A percentile compares a stretch with the other conserved stretches of the same genome.
phyloP scores from a whole-genome alignment of 768 basidiomycete genomes.

The Boletellus sp. region DNA sequence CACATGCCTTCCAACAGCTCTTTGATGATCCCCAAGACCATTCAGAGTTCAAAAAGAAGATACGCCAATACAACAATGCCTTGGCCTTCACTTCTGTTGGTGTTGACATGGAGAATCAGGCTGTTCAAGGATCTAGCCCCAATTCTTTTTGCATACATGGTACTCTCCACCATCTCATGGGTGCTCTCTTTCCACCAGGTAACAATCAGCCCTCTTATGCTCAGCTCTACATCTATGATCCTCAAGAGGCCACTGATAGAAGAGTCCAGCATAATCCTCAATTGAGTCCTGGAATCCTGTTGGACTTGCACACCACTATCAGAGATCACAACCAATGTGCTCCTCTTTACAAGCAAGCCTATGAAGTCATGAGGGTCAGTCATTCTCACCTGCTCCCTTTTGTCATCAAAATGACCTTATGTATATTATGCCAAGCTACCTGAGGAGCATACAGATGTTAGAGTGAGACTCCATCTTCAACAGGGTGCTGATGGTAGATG shows the following conservation, averaged over 20 bases:
- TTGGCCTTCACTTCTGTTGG: conserved; percentile 9
- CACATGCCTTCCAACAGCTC: conserved; percentile 8
- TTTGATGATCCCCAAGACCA: conserved; percentile 12
- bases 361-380: conserved; percentile 25
- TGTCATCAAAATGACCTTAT: no score
- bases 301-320: conserved; percentile 24
- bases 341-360: conserved; percentile 30
- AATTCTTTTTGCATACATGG: conserved; percentile 27
- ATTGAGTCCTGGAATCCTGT: conserved; percentile 18
- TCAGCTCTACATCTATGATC: conserved; percentile 43
- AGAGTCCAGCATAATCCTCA: conserved; percentile 23
- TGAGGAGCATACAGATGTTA: conserved; percentile 12
- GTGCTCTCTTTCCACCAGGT: conserved; percentile 26
- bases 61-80: conserved; percentile 41
- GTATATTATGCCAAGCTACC: conserved; percentile 11
- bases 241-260: conserved; percentile 30
- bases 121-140: not conserved
- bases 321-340: conserved; percentile 24
- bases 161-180: conserved; percentile 35
- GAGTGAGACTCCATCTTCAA: conserved; percentile 5
- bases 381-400: no score
- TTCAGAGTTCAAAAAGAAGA: conserved; percentile 28
- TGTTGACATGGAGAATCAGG: not conserved
- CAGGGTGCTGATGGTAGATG: conserved; percentile 26
- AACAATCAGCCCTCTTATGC: conserved; percentile 30